phyloP scores from a whole-genome alignment of 495 filamentous ascomycete species.

The Schizothecium vesticola region DNA sequence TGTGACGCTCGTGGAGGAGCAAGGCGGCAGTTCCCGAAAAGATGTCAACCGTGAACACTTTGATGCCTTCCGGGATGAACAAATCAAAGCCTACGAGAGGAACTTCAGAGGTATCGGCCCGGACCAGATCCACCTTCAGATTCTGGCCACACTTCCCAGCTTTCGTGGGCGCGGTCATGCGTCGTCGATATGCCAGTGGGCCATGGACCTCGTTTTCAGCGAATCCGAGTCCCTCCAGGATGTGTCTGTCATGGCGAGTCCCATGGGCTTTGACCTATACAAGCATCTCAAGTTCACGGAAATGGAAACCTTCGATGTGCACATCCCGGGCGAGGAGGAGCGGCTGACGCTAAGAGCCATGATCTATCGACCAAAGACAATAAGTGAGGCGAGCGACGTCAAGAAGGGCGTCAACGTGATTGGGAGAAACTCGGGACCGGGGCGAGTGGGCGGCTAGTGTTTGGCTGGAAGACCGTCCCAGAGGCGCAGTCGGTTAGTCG shows the following conservation, averaged over 20 bases:
- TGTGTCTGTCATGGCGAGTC: constrained; percentile 33
- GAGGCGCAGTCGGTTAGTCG: neutral
- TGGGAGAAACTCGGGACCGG: neutral
- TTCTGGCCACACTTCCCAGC: constrained; percentile 29
- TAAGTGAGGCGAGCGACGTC: neutral
- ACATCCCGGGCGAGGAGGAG: constrained; percentile 30
- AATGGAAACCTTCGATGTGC: constrained; percentile 23
- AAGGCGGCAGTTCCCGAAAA: constrained; percentile 21
- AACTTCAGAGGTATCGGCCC: constrained; percentile 25
- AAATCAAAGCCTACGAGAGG: constrained; percentile 22
- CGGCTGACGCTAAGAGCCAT: constrained; percentile 34
- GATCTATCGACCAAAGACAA: constrained; percentile 20
- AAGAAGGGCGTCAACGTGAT: neutral
- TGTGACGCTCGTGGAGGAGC: constrained; percentile 21
- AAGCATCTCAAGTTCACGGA: constrained; percentile 22
- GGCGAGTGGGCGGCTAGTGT: neutral
- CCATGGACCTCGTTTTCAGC: constrained; percentile 22
- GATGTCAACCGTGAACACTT: constrained; percentile 33
- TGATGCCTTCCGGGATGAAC: constrained; percentile 25
- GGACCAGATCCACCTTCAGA: constrained; percentile 33
- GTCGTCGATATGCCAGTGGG: constrained; percentile 30
- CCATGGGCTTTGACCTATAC: constrained; percentile 35
- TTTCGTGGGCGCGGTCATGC: constrained; percentile 32
- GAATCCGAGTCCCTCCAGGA: constrained; percentile 14
- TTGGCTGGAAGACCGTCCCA: neutral